Evolutionary conservation across 768 basidiomycete genomes (phyloP).

Genomic region (Pleurotus citrinopileatus): DNA sequence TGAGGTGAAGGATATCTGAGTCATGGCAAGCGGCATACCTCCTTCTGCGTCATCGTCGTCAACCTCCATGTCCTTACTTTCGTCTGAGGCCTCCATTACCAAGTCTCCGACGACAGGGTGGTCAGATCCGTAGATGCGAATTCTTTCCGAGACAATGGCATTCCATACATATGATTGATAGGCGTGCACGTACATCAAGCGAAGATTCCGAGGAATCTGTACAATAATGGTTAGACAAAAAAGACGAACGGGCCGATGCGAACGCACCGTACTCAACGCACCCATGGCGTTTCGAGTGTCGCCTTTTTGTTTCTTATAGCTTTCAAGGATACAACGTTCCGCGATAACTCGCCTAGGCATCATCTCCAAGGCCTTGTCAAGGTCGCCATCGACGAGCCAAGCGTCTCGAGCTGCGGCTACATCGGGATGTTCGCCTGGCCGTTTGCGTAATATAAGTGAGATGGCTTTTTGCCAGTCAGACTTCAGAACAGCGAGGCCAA

Average conservation of each 20-base stretch:
- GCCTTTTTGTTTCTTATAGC: conserved; percentile 76
- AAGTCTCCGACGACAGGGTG: conserved; percentile 85
- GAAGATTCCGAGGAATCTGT: conserved; percentile 92
- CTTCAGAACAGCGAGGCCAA: conserved; percentile 85
- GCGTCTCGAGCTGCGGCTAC: conserved; percentile 80
- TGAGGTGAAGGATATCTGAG: background rate
- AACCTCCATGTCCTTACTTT: conserved; percentile 27
- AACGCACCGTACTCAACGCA: conserved; percentile 74
- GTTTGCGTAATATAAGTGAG: conserved; percentile 72
- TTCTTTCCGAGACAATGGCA: conserved; percentile 91
- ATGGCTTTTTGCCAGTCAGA: conserved; percentile 91
- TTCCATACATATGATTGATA: conserved; percentile 99
- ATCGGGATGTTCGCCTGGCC: conserved; percentile 92
- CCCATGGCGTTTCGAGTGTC: conserved; percentile 85
- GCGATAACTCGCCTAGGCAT: conserved; percentile 94
- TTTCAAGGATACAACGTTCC: conserved; percentile 89
- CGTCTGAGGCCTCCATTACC: conserved; percentile 61
- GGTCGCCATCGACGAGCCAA: conserved; percentile 82
- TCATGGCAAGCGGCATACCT: conserved; percentile 13
- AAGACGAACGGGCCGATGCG: background rate
- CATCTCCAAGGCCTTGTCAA: conserved; percentile 75
- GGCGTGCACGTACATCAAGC: conserved; percentile 97
- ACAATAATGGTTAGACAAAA: conserved; percentile 3
- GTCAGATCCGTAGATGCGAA: conserved; percentile 71
- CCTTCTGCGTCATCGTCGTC: conserved; percentile 31